A percentile compares a stretch with the other conserved stretches of the same genome.
These are phyloP conservation scores for Curvularia spicifera DNA, from an alignment of 2,329 filamentous ascomycete species.

Conservation along the genomic window DNA sequence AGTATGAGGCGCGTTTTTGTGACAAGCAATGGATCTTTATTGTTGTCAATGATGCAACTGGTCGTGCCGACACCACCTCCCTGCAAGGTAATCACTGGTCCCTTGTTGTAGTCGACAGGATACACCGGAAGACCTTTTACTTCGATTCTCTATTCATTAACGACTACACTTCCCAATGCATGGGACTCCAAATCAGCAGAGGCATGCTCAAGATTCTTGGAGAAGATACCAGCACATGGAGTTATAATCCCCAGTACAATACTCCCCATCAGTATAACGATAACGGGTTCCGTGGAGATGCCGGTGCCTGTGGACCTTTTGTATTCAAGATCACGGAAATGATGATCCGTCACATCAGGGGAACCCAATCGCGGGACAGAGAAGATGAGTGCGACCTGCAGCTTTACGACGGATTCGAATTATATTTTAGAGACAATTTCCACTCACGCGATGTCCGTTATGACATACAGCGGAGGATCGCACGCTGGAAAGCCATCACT, in stretches of 20 bases:
- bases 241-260: constrained; percentile 1
- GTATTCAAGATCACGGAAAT: constrained; percentile 24
- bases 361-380: not conserved
- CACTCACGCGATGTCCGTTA: constrained; percentile 10
- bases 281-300: constrained; percentile 22
- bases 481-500: constrained; percentile 2
- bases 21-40: constrained; percentile 36
- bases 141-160: constrained; percentile 25
- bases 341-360: constrained; percentile 4
- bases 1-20: constrained; percentile 16
- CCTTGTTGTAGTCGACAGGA: constrained; percentile 25
- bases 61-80: constrained; percentile 4
- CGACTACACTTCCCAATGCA: not conserved
- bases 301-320: constrained; percentile 32
- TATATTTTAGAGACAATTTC: constrained; percentile 4
- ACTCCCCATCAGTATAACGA: constrained; percentile 21
- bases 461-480: constrained; percentile 16
- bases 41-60: constrained; percentile 33
- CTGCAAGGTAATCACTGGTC: constrained; percentile 32
- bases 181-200: constrained; percentile 2
- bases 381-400: constrained; percentile 2
- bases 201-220: constrained; percentile 24
- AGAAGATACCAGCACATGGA: constrained; percentile 12
- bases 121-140: constrained; percentile 17
- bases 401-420: not conserved